These are phyloP conservation scores for Epichloe coenophiala DNA, from an alignment of 2,329 filamentous ascomycete genomes.

Conservation along the genomic window DNA sequence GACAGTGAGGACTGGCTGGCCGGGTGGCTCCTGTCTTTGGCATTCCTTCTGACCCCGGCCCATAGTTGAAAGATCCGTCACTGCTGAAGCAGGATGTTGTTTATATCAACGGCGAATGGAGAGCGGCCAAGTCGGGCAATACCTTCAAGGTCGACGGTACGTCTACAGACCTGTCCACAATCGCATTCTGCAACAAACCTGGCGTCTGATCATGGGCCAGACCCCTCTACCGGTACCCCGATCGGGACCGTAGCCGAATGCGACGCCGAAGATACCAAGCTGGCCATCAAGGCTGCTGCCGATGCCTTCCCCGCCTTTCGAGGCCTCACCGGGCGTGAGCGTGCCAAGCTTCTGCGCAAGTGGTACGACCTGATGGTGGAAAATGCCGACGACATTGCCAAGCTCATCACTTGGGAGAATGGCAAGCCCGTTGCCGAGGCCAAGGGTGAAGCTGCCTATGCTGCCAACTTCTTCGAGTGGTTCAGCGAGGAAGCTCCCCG, in stretches of 20 bases:
- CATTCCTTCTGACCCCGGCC: background rate
- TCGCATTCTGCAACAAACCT: no score
- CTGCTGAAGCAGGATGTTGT: slow-evolving; percentile 71
- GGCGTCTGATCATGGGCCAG: slow-evolving; percentile 17
- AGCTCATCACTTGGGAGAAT: slow-evolving; percentile 79
- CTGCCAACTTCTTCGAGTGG: slow-evolving; percentile 67
- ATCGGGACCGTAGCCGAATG: slow-evolving; percentile 84
- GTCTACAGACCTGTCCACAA: slow-evolving; percentile 1
- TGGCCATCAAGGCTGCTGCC: slow-evolving; percentile 71
- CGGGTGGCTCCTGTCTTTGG: background rate
- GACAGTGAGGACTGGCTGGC: background rate
- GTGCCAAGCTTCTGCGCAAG: slow-evolving; percentile 58
- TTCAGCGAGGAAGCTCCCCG: slow-evolving; percentile 65
- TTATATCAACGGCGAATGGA: slow-evolving; percentile 91
- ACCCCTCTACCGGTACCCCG: slow-evolving; percentile 68
- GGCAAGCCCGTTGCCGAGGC: slow-evolving; percentile 72
- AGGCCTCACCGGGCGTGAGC: slow-evolving; percentile 58
- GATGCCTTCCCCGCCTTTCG: slow-evolving; percentile 61
- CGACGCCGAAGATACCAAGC: slow-evolving; percentile 60
- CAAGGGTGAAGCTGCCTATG: slow-evolving; percentile 58
- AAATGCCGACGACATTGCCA: slow-evolving; percentile 69
- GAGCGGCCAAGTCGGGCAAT: slow-evolving; percentile 71
- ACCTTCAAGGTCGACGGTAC: slow-evolving; percentile 75
- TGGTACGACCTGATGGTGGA: slow-evolving; percentile 74
- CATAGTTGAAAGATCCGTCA: slow-evolving; percentile 60